These are phyloP conservation scores for Penicillium egyptiacum DNA, from an alignment of 495 filamentous ascomycete genomes.

Conservation along the genomic window DNA sequence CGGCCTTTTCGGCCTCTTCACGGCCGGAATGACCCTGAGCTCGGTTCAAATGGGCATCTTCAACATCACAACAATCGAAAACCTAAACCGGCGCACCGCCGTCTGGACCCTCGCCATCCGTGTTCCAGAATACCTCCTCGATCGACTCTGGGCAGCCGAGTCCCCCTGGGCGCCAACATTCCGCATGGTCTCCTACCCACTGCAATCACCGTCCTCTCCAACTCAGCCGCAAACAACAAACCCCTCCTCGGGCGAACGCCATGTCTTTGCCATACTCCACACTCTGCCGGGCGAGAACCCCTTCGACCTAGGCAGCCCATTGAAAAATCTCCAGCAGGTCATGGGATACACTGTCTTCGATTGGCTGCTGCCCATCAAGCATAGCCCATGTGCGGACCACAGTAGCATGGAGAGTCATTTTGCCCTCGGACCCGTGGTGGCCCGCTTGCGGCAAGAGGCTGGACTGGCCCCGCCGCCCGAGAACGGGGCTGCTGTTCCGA, in stretches of 20 bases:
- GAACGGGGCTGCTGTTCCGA: constrained; percentile 4
- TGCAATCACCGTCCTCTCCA: constrained; percentile 21
- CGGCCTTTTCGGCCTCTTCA: constrained; percentile 73
- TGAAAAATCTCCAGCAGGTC: constrained; percentile 69
- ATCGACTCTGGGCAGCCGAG: constrained; percentile 32
- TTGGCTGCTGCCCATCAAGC: constrained; percentile 70
- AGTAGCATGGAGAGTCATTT: constrained; percentile 47
- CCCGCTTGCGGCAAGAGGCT: constrained; percentile 49
- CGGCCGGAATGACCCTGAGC: constrained; percentile 67
- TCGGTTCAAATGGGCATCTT: constrained; percentile 64
- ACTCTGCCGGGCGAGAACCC: constrained; percentile 76
- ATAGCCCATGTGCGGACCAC: constrained; percentile 61
- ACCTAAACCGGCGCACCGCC: constrained; percentile 57
- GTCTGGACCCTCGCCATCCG: constrained; percentile 75
- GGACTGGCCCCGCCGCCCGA: constrained; percentile 34
- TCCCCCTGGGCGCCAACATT: constrained; percentile 45
- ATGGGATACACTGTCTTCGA: constrained; percentile 70
- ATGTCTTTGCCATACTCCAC: constrained; percentile 73
- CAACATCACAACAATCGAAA: constrained; percentile 84
- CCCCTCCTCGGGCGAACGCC: constrained; percentile 33
- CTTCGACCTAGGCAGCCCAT: constrained; percentile 63
- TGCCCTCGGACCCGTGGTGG: constrained; percentile 51
- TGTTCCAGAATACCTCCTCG: constrained; percentile 55
- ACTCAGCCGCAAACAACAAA: constrained; percentile 13
- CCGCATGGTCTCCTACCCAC: constrained; percentile 49